phyloP scores from a whole-genome alignment of 2,329 filamentous ascomycete species.

The Zalaria sp. region DNA sequence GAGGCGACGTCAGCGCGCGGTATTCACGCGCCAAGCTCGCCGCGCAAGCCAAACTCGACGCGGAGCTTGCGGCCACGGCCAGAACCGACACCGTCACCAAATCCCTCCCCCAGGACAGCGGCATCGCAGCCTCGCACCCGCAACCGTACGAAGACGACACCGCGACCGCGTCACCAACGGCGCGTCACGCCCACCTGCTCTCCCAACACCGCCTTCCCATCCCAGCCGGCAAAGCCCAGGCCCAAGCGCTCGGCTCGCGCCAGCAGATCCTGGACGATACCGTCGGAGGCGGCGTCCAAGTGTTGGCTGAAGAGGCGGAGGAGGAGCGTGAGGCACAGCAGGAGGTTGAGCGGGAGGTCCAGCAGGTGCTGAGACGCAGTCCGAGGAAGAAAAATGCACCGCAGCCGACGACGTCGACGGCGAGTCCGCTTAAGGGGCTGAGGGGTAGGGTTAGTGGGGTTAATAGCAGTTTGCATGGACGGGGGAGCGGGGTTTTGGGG shows the following conservation, averaged over 20 bases:
- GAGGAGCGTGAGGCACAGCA: slow-evolving; percentile 23
- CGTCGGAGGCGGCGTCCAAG: slow-evolving; percentile 19
- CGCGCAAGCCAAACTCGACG: slow-evolving; percentile 43
- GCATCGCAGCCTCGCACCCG: slow-evolving; percentile 1
- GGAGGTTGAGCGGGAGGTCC: slow-evolving; percentile 21
- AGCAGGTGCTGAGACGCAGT: slow-evolving; percentile 21
- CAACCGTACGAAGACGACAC: slow-evolving; percentile 13
- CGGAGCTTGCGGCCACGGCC: slow-evolving; percentile 23
- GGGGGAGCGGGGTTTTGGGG: slow-evolving; percentile 29
- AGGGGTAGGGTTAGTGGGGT: slow-evolving; percentile 7
- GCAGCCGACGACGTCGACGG: slow-evolving; percentile 12
- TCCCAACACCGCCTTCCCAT: slow-evolving; percentile 10
- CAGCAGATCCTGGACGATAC: slow-evolving; percentile 26
- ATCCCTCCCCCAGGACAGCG: slow-evolving; percentile 1
- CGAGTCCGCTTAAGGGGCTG: slow-evolving; percentile 6
- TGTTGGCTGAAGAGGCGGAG: slow-evolving; percentile 24
- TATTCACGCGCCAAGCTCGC: slow-evolving; percentile 43
- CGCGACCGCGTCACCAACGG: slow-evolving; percentile 9
- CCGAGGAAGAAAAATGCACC: slow-evolving; percentile 27
- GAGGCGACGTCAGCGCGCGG: slow-evolving; percentile 45
- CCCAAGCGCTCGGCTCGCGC: slow-evolving; percentile 24
- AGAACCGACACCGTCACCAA: slow-evolving; percentile 10
- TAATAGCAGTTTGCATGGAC: slow-evolving; percentile 27
- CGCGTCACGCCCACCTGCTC: slow-evolving; percentile 8
- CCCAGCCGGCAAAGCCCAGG: slow-evolving; percentile 21